Evolutionary conservation across 2,329 filamentous ascomycete genomes (phyloP), one percentile per base, ranked within the genome.

Genomic region (Talaromyces sp.): DNA sequence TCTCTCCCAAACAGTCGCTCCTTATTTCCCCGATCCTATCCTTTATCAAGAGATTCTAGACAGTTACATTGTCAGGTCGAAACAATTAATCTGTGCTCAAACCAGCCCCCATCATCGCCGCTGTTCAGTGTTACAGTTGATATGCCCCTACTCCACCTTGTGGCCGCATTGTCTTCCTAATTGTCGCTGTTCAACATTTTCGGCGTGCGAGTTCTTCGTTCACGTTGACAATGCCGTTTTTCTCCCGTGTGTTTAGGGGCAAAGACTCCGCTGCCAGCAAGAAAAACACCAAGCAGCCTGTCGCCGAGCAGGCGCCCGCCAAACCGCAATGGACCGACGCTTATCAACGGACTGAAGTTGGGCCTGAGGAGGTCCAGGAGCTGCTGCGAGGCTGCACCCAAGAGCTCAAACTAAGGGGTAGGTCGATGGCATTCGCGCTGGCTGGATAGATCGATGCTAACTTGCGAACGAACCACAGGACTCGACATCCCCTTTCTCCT

Each of bases 341-440:
- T 65, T 99, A 92, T 85, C 83, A 86, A 64, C 88, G 93, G 70
- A 90, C 84, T 58, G 85, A 87, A 53, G 88, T 99, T 65, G 88
- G 91, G 57, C 89, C 92, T 5, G 91, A 96, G 66, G 94, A 99
- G 78, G 87, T 99, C 54, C 88, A 92, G 69, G 92, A 96, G 71
- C 79, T 99, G 64, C 81, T 97, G 56, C 85, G 87, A 72, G 86
- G 87, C 66, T 97, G 92, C 78, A 95, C 92, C 11, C 83, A 87
- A 59, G 94, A 99, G 79, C 85, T 99, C 75, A 99, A 97, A 79
- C 88, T 89, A 62, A 85, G 92, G 90, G 93, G 93, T 96, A 86
- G 68, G 85, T 77, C n/a, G 26, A 19, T 46, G 11, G n/a, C n/a
- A 21, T 41, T 41, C 7, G 35, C 17, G 3, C 5, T 41, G 64